These are phyloP conservation scores for Lolium rigidum DNA, from an alignment of 176 grass and related monocot genomes.

Conservation along the genomic window DNA sequence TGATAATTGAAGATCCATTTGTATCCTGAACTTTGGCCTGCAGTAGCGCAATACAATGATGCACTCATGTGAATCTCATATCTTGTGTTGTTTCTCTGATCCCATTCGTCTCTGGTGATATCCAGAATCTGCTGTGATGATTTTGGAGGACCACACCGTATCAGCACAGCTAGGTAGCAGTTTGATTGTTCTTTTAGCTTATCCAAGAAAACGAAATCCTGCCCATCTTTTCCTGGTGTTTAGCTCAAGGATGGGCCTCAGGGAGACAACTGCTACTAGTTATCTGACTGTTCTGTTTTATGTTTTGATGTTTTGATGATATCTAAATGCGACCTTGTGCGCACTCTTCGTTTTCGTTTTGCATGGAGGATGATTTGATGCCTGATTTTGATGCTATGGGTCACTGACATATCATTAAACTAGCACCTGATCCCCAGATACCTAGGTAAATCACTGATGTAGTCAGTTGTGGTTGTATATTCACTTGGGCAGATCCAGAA, in stretches of 20 bases:
- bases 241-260: neutral
- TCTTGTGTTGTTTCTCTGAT: neutral
- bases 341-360: neutral
- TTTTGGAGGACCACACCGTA: slow-evolving; percentile 51
- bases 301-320: neutral
- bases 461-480: neutral
- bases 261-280: neutral
- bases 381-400: neutral
- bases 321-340: neutral
- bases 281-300: neutral
- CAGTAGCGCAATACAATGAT: neutral
- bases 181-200: slow-evolving; percentile 39
- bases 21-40: neutral
- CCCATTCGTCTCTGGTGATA: neutral
- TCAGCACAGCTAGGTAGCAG: slow-evolving; percentile 52
- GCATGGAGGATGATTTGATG: neutral
- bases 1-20: slow-evolving; percentile 13
- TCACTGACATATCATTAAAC: slow-evolving; percentile 11
- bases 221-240: slow-evolving; percentile 40
- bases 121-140: slow-evolving; percentile 25
- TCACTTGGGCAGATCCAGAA: slow-evolving; percentile 39
- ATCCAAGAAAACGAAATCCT: slow-evolving; percentile 36
- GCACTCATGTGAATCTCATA: neutral
- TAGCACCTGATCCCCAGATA: slow-evolving; percentile 9
- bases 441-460: slow-evolving; percentile 23